phyloP scores from a whole-genome alignment of 768 basidiomycete species.

The Lactarius quietus region DNA sequence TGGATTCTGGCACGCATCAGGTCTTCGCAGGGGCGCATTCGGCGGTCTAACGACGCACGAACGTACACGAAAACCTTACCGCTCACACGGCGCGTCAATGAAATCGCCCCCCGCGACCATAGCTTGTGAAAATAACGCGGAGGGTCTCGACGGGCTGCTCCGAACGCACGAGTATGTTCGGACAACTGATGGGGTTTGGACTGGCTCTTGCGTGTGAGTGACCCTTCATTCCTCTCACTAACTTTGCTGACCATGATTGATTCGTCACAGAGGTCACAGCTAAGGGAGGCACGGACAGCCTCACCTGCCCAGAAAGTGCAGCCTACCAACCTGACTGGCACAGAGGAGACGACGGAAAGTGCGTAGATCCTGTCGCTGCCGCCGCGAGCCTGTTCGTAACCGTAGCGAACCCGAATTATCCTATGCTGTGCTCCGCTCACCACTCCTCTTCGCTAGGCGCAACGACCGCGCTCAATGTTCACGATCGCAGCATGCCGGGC shows the following conservation, averaged over 20 bases:
- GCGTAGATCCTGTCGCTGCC: constrained; percentile 28
- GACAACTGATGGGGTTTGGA: constrained; percentile 75
- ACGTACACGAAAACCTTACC: too few relatives aligned
- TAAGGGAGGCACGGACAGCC: constrained; percentile 42
- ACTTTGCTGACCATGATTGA: background rate
- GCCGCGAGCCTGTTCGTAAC: constrained; percentile 8
- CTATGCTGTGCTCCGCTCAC: constrained; percentile 68
- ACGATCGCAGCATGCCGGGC: constrained; percentile 36
- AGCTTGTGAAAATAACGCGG: constrained; percentile 76
- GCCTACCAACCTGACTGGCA: background rate
- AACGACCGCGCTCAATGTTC: constrained; percentile 78
- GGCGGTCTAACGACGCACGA: too few relatives aligned
- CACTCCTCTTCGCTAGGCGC: constrained; percentile 84
- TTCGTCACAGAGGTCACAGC: constrained; percentile 54
- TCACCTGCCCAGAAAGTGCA: background rate
- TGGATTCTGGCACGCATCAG: constrained; percentile 84
- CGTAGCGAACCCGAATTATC: constrained; percentile 53
- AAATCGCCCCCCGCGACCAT: too few relatives aligned
- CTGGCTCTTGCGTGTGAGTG: constrained; percentile 75
- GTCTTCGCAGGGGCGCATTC: constrained; percentile 38
- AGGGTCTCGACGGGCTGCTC: constrained; percentile 66
- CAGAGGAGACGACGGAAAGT: constrained; percentile 12
- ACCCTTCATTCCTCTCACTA: background rate
- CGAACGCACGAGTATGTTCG: constrained; percentile 78
- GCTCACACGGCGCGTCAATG: too few relatives aligned